Conservation (phyloP, 2,329 filamentous ascomycete species). For the Paraphaeosphaeria sporulosa region DNA sequence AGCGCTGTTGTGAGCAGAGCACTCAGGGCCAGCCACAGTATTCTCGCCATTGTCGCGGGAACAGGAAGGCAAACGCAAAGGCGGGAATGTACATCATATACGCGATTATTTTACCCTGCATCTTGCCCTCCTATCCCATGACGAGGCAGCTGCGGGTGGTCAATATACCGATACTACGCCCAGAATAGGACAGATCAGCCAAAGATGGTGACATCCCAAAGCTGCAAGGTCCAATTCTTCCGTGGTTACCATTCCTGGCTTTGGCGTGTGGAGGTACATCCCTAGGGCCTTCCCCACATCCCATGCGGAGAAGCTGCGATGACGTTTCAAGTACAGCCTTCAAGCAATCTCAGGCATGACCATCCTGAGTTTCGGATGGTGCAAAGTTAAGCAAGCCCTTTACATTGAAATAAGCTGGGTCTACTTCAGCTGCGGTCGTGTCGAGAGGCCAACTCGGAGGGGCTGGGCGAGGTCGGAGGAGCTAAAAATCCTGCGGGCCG, state of each 20-base stretch:
- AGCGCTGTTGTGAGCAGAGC: conserved; percentile 14
- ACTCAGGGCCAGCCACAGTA: conserved; percentile 15
- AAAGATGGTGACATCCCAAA: background rate
- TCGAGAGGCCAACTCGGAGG: background rate
- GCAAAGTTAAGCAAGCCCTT: background rate
- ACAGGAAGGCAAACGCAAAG: background rate
- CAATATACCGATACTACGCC: conserved; percentile 30
- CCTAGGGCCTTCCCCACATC: conserved; percentile 15
- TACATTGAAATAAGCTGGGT: background rate
- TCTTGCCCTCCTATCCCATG: conserved; percentile 20
- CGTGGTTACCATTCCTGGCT: conserved; percentile 9
- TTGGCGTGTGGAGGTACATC: background rate
- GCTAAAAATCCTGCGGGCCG: background rate
- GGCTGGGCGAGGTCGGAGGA: background rate
- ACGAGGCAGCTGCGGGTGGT: conserved; percentile 16
- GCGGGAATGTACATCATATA: background rate
- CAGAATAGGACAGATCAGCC: conserved; percentile 19
- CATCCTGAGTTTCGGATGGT: background rate
- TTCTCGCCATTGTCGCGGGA: conserved; percentile 13
- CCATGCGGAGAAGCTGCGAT: conserved; percentile 6
- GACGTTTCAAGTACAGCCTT: conserved; percentile 15
- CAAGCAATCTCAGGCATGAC: conserved; percentile 4
- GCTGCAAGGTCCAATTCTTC: conserved; percentile 17
- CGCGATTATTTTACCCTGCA: conserved; percentile 11
- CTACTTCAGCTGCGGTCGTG: background rate